Evolutionary conservation across 2,329 filamentous ascomycete species (phyloP), one percentile per base, ranked within the genome.

Genomic region (Penicillium sp.): DNA sequence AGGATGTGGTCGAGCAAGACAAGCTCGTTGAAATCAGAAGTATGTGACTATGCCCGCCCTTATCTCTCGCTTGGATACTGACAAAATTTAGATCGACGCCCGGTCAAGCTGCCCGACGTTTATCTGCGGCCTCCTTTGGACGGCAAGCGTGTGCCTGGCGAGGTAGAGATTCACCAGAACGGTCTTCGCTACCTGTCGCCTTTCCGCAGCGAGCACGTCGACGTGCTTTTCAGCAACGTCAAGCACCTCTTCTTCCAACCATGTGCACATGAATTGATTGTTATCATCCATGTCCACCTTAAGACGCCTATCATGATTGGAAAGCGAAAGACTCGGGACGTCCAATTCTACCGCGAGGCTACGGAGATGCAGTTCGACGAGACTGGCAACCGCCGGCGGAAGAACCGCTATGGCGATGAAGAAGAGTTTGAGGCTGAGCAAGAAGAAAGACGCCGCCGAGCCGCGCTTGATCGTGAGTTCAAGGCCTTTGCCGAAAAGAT

Each of bases 181-280:
- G 95, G 95, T 93, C 90, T 99, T 58, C 91, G 95, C 60, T 99
- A 99, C 76, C 84, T 94, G 79, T 90, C 91, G 54, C 87, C 90
- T 54, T 81, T 96, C 64, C 88, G 89, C 75, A 87, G 87, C 22
- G 89, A 92, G 66, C 90, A 95, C 69, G 91, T 99, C 50, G 95
- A 99, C 70, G 88, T 99, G 54, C 85, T 99, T 1, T 99, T 99
- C 82, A 96, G 91, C 80, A 99, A 99, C 79, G 91, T 99, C 75
- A 96, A 96, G 77, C 95, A 99, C 74, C 83, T 99, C 2, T 99
- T 99, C 83, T 99, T 99, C 83, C 95, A 99, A 76, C 95, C 96
- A 31, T 98, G 92, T 70, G 90, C 92, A 69, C 92, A 96, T 71
- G 95, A 99, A 76, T 81, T 99, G 70, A 96, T 99, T 66, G 96